Evolutionary conservation across 805 yeast species (phyloP).

Genomic region (Teunomyces pallodes): DNA sequence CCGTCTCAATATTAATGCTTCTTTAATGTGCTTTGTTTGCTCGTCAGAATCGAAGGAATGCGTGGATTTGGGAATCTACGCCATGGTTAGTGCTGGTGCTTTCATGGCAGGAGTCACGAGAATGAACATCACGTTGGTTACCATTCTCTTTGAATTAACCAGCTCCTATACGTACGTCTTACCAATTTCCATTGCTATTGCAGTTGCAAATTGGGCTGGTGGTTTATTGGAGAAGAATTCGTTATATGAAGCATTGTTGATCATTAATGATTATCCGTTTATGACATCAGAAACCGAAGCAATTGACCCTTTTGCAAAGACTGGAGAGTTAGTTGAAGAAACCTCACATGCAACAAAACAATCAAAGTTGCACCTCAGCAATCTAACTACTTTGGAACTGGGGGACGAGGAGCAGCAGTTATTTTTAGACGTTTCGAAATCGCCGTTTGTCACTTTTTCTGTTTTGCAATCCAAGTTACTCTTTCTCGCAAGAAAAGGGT

Average conservation of each 20-base stretch:
- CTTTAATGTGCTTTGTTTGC: slow-evolving; percentile 14
- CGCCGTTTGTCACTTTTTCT: slow-evolving; percentile 31
- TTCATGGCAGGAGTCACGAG: slow-evolving; percentile 58
- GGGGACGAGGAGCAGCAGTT: not conserved
- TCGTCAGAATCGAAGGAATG: slow-evolving; percentile 16
- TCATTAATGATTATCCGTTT: slow-evolving; percentile 52
- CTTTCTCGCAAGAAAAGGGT: slow-evolving; percentile 37
- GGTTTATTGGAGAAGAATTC: slow-evolving; percentile 49
- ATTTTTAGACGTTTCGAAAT: slow-evolving; percentile 30
- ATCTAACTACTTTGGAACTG: not conserved
- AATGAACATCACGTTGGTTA: slow-evolving; percentile 53
- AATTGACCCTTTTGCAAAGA: slow-evolving; percentile 26
- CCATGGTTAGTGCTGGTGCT: slow-evolving; percentile 55
- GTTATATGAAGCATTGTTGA: slow-evolving; percentile 47
- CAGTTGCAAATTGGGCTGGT: slow-evolving; percentile 59
- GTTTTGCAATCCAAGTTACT: slow-evolving; percentile 33
- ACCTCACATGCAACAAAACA: slow-evolving; percentile 9
- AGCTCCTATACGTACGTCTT: slow-evolving; percentile 55
- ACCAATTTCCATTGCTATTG: slow-evolving; percentile 54
- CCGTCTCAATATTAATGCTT: slow-evolving; percentile 14
- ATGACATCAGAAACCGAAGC: slow-evolving; percentile 43
- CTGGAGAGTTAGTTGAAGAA: slow-evolving; percentile 35
- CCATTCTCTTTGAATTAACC: slow-evolving; percentile 52
- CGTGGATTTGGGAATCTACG: slow-evolving; percentile 50
- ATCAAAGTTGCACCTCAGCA: not conserved